Evolutionary conservation across 495 filamentous ascomycete genomes (phyloP), one percentile per base, ranked within the genome.

Genomic region (Xylaria acuta): DNA sequence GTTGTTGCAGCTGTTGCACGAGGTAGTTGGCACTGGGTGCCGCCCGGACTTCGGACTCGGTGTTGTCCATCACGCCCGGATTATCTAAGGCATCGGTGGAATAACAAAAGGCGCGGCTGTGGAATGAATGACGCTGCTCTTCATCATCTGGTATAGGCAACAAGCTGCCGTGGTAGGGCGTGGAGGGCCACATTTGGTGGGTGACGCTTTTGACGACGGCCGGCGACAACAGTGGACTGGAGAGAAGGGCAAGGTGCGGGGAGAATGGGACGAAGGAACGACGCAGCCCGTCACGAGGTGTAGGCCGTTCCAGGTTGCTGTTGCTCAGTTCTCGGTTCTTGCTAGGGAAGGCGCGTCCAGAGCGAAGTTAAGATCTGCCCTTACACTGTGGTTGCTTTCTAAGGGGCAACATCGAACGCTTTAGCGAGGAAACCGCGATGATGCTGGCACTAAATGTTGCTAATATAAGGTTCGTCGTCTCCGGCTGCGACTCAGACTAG

Each of bases 41-140:
- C 43, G 25, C 62, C 43, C 30, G 8, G 12, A 22, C 16, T 36
- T 64, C 59, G 36, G 4, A 3, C 0, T 53, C 34, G 59, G 34
- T 53, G 32, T 16, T 27, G 9, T 71, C 69, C 69, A 71, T 71
- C n/a, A 54, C 63, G 69, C 22, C 30, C 32, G 56, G 5, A 5
- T 32, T 14, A 16, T 40, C 18, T 20, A 32, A 36, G 56, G 30
- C 20, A 36, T 34, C 43, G 45, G 40, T 12, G 18, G 22, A 20
- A 64, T 8, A 34, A 64, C 5, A 12, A 64, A 32, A 11, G 6
- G 62, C 11, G 27, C 14, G 62, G 16, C 25, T 45, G 47, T 18
- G 20, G 36, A 30, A 22, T 25, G 32, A 16, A 66, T 49, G 54
- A 59, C 5, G 54, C 16, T 16, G 54, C 16, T 59, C 30, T 34